These are phyloP conservation scores for Leccinellum luteum DNA, from an alignment of 768 basidiomycete species.

Conservation along the genomic window DNA sequence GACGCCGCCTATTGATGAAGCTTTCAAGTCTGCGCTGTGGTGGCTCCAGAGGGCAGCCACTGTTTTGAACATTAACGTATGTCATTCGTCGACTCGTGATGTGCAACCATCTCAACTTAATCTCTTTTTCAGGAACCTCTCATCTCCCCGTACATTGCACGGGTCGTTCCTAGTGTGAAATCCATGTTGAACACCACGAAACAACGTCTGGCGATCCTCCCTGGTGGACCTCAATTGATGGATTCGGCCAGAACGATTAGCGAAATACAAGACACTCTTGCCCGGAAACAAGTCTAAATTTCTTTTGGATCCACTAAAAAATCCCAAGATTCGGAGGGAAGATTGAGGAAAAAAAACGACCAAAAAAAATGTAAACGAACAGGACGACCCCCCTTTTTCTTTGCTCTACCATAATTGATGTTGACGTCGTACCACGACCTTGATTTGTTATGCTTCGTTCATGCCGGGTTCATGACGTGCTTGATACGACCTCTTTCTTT, in stretches of 20 bases:
- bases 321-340: background rate
- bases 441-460: slow-evolving; percentile 3
- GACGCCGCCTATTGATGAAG: slow-evolving; percentile 72
- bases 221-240: slow-evolving; percentile 62
- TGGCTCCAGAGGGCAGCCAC: slow-evolving; percentile 79
- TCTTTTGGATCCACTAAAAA: background rate
- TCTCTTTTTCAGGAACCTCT: slow-evolving; percentile 58
- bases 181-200: slow-evolving; percentile 74
- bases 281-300: slow-evolving; percentile 36
- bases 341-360: background rate
- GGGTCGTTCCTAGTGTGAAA: slow-evolving; percentile 79
- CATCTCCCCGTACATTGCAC: slow-evolving; percentile 77
- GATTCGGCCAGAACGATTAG: slow-evolving; percentile 69
- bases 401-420: background rate
- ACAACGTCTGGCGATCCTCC: slow-evolving; percentile 75
- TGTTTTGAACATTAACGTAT: slow-evolving; percentile 69
- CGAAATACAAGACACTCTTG: slow-evolving; percentile 73
- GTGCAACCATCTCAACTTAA: background rate
- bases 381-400: background rate
- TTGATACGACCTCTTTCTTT: slow-evolving; percentile 10
- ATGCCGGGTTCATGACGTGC: slow-evolving; percentile 28
- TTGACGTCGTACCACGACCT: background rate
- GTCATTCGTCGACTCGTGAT: slow-evolving; percentile 17
- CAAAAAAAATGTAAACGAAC: background rate
- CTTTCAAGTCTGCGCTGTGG: slow-evolving; percentile 81